Percentiles rank a stretch among this genome's conserved stretches.
Evolutionary conservation across 768 basidiomycete species (phyloP).

Genomic region (Xerocomellus intermedius): DNA sequence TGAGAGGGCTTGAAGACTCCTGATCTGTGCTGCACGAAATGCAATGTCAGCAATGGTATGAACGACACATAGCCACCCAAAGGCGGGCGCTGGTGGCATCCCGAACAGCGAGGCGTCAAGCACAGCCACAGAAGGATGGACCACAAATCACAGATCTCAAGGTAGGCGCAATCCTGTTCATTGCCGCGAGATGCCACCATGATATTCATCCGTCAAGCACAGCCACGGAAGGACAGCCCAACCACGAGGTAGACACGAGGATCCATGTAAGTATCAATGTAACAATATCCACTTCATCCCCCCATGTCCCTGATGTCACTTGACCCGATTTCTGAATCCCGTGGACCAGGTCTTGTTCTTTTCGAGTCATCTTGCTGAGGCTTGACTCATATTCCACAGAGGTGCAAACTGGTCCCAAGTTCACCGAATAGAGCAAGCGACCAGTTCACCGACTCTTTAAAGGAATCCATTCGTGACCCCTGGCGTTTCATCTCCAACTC

Average conservation of each 20-base stretch:
- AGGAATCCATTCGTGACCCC: not conserved
- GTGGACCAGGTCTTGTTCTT: not conserved
- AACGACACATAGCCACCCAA: constrained; percentile 70
- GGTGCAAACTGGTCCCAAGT: not conserved
- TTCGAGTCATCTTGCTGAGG: not conserved
- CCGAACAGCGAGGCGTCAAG: not conserved
- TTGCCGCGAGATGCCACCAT: no score
- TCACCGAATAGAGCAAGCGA: not conserved
- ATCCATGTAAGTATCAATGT: no score
- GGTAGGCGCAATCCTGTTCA: no score
- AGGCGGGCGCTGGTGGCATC: constrained; percentile 71
- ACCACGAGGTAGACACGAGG: no score
- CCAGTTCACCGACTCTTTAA: not conserved
- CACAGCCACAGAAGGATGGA: constrained; percentile 14
- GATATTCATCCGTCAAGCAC: constrained; percentile 10
- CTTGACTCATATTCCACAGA: not conserved
- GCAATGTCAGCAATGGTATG: constrained; percentile 60
- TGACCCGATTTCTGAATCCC: not conserved
- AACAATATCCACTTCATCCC: not conserved
- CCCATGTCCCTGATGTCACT: not conserved
- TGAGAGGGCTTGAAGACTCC: constrained; percentile 39
- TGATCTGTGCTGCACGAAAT: constrained; percentile 59
- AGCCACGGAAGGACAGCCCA: constrained; percentile 4
- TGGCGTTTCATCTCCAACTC: not conserved
- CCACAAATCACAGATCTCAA: no score